A percentile compares a stretch with the other conserved stretches of the same genome.
These are phyloP conservation scores for Smithsoniella earleae DNA, from an alignment of 163 green algal species.

Conservation along the genomic window DNA sequence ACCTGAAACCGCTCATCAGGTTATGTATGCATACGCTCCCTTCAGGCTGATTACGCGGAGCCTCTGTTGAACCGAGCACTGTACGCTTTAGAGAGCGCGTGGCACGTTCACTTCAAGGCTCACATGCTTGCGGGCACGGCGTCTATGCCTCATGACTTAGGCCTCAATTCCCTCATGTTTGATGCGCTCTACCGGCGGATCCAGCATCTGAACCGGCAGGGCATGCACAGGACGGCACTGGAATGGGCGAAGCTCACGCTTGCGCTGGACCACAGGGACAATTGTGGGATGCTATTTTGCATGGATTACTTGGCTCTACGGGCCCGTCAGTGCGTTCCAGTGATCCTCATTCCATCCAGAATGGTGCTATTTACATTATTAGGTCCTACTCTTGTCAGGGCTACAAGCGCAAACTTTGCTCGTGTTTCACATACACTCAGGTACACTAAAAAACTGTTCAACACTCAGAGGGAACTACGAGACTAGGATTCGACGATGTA, in stretches of 20 bases:
- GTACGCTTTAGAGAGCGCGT: conserved; percentile 67
- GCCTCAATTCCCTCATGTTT: conserved; percentile 17
- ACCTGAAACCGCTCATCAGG: neutral
- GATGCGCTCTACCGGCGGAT: conserved; percentile 28
- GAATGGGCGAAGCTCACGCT: conserved; percentile 89
- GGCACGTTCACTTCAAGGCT: conserved; percentile 47
- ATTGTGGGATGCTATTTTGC: conserved; percentile 60
- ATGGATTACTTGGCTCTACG: conserved; percentile 86
- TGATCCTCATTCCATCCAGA: conserved; percentile 36
- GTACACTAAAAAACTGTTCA: too few species aligned
- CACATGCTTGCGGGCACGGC: neutral
- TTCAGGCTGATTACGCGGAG: conserved; percentile 40
- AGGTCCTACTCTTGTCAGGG: neutral
- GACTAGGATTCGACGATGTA: too few species aligned
- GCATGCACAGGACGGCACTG: conserved; percentile 81
- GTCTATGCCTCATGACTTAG: conserved; percentile 14
- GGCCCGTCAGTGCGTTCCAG: conserved; percentile 38
- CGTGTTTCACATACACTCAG: too few species aligned
- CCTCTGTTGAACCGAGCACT: conserved; percentile 68
- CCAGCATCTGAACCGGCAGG: conserved; percentile 62
- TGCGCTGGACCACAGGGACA: conserved; percentile 71
- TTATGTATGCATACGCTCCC: conserved; percentile 32
- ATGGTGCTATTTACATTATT: conserved; percentile 40
- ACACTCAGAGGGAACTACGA: too few species aligned
- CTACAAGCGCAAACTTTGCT: neutral